A percentile compares a stretch with the other conserved stretches of the same genome.
These are phyloP conservation scores for Tylopilus cervinicoccineus DNA, from an alignment of 768 basidiomycete genomes.

Conservation along the genomic window DNA sequence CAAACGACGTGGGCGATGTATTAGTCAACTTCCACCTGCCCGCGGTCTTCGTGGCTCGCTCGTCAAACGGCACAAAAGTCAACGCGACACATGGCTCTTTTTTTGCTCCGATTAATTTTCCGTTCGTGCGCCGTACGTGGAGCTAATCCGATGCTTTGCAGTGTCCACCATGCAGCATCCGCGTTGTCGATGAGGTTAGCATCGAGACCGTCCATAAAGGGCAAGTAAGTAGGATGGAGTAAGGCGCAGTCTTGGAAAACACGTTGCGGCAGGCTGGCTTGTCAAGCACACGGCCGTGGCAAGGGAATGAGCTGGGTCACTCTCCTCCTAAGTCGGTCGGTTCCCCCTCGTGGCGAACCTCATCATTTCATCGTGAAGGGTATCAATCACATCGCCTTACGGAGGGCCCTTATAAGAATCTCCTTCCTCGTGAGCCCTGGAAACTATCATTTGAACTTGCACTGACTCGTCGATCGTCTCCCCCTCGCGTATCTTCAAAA, in stretches of 20 bases:
- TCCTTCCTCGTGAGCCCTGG: slow-evolving; percentile 8
- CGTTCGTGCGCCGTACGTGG: background rate
- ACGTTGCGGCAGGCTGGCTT: slow-evolving; percentile 21
- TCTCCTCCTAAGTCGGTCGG: slow-evolving; percentile 1
- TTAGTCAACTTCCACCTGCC: slow-evolving; percentile 10
- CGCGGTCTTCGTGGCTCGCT: slow-evolving; percentile 15
- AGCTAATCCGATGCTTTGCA: slow-evolving; percentile 1
- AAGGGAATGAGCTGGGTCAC: slow-evolving; percentile 11
- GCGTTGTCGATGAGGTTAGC: slow-evolving; percentile 7
- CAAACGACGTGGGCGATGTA: slow-evolving; percentile 14
- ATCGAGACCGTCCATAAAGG: slow-evolving; percentile 21
- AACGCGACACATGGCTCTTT: slow-evolving; percentile 3
- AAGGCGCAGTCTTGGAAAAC: slow-evolving; percentile 19
- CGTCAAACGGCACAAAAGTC: slow-evolving; percentile 12
- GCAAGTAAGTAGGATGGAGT: slow-evolving; percentile 24
- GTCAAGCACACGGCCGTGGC: slow-evolving; percentile 3
- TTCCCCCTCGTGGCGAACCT: slow-evolving; percentile 19
- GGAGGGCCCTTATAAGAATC: slow-evolving; percentile 25
- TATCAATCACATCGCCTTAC: slow-evolving; percentile 26
- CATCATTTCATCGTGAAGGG: slow-evolving; percentile 11
- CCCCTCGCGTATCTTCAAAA: slow-evolving; percentile 14
- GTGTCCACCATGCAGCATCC: slow-evolving; percentile 23
- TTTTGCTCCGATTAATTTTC: slow-evolving; percentile 1
- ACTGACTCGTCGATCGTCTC: slow-evolving; percentile 12
- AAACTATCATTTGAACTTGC: slow-evolving; percentile 12